phyloP scores from a whole-genome alignment of 768 basidiomycete species.

The Coprinellus aureogranulatus region DNA sequence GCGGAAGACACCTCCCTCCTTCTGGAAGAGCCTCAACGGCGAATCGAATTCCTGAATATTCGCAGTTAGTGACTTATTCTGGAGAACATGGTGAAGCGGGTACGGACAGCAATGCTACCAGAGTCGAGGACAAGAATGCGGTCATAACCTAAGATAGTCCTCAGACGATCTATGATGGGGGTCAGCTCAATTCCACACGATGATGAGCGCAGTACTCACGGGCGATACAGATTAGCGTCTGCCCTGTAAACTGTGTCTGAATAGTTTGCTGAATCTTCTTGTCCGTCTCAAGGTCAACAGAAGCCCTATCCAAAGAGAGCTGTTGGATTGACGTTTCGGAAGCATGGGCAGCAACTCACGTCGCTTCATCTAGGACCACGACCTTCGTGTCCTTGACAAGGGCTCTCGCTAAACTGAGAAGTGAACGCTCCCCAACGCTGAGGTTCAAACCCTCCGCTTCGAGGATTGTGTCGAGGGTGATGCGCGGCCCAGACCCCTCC shows the following conservation, averaged over 20 bases:
- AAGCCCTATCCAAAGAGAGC: conserved; percentile 38
- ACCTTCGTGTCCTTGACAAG: conserved; percentile 74
- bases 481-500: conserved; percentile 36
- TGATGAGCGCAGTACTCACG: conserved; percentile 43
- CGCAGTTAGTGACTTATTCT: background rate
- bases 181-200: background rate
- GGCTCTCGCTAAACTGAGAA: conserved; percentile 78
- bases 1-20: conserved; percentile 52
- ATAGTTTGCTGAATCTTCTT: conserved; percentile 82
- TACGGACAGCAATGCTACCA: conserved; percentile 51
- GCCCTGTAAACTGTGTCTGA: conserved; percentile 63
- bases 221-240: conserved; percentile 76
- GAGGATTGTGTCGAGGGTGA: conserved; percentile 73
- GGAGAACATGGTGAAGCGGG: background rate
- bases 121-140: conserved; percentile 66
- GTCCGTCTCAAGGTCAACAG: conserved; percentile 78
- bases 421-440: conserved; percentile 67
- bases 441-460: conserved; percentile 76
- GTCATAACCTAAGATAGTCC: conserved; percentile 77
- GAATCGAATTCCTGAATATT: conserved; percentile 52
- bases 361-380: conserved; percentile 81
- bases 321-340: background rate
- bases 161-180: conserved; percentile 52
- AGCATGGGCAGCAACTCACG: conserved; percentile 22
- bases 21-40: conserved; percentile 49